Percentiles rank a stretch among this genome's conserved stretches.
These are phyloP conservation scores for Daldinia concentrica DNA, from an alignment of 495 filamentous ascomycete genomes.

Conservation along the genomic window DNA sequence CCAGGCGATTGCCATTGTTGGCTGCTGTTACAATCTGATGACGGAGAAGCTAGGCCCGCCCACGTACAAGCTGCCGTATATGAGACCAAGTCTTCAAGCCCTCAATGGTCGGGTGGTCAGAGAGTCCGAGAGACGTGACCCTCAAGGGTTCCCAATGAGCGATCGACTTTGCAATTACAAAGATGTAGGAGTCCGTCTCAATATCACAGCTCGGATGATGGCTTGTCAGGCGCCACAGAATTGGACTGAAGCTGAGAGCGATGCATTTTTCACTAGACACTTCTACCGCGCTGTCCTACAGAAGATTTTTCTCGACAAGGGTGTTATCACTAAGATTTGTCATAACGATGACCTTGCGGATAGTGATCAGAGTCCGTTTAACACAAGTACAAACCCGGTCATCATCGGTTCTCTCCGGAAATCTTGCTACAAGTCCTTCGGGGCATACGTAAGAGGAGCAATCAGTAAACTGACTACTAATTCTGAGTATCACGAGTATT, in stretches of 20 bases:
- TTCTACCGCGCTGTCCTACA: slow-evolving; percentile 93
- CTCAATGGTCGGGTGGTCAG: slow-evolving; percentile 58
- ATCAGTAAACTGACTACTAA: slow-evolving; percentile 74
- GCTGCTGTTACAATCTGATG: slow-evolving; percentile 96
- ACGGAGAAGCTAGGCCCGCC: slow-evolving; percentile 89
- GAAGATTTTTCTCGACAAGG: slow-evolving; percentile 84
- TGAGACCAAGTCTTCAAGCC: slow-evolving; percentile 70
- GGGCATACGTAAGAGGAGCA: slow-evolving; percentile 81
- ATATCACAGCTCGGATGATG: slow-evolving; percentile 98
- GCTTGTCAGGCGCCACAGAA: slow-evolving; percentile 93
- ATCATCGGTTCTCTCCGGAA: slow-evolving; percentile 88
- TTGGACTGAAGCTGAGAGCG: slow-evolving; percentile 83
- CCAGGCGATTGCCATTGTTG: slow-evolving; percentile 89
- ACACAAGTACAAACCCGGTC: slow-evolving; percentile 71
- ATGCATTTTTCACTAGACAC: slow-evolving; percentile 89
- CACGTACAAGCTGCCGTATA: slow-evolving; percentile 77
- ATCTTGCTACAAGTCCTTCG: slow-evolving; percentile 78
- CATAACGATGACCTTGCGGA: slow-evolving; percentile 50
- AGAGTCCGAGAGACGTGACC: slow-evolving; percentile 72
- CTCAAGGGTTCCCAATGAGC: slow-evolving; percentile 94
- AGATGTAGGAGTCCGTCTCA: slow-evolving; percentile 75
- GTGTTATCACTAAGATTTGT: slow-evolving; percentile 70
- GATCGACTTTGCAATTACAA: slow-evolving; percentile 70
- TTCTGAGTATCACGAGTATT: slow-evolving; percentile 60
- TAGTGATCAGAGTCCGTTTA: slow-evolving; percentile 55